phyloP scores from a whole-genome alignment of 1,284 basidiomycete genomes.

The Hymenochaete sp. region DNA sequence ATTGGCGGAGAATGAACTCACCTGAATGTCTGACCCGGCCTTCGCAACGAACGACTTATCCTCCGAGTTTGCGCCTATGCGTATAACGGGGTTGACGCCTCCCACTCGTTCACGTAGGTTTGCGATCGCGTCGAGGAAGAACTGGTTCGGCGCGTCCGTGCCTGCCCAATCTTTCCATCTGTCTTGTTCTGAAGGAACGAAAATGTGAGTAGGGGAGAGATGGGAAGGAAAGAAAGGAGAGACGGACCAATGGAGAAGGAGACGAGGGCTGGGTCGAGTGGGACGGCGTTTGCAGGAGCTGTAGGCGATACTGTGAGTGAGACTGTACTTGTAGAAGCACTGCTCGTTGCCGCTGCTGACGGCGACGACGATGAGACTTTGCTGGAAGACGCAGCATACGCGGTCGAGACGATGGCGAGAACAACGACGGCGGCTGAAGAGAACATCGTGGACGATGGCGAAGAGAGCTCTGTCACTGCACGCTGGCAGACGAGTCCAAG shows the following conservation, averaged over 20 bases:
- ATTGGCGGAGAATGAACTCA: background rate
- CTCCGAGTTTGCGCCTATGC: slow-evolving; percentile 22
- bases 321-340: slow-evolving; percentile 1
- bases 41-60: slow-evolving; percentile 20
- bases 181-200: too few species aligned
- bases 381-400: too few species aligned
- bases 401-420: too few species aligned
- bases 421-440: too few species aligned
- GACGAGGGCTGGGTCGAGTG: slow-evolving; percentile 11
- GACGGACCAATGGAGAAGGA: slow-evolving; percentile 17
- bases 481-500: too few species aligned
- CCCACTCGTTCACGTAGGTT: slow-evolving; percentile 20
- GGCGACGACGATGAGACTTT: too few species aligned
- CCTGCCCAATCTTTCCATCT: slow-evolving; percentile 17
- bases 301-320: slow-evolving; percentile 4
- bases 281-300: slow-evolving; percentile 1
- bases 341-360: too few species aligned
- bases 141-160: slow-evolving; percentile 3
- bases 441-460: too few species aligned
- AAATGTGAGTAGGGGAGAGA: too few species aligned
- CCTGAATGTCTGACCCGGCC: slow-evolving; percentile 16
- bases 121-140: slow-evolving; percentile 20
- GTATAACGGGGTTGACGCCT: slow-evolving; percentile 17
- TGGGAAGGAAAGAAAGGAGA: too few species aligned
- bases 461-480: too few species aligned